A percentile compares a stretch with the other conserved stretches of the same genome.
These are phyloP conservation scores for Pelargonium hybrid DNA, from an alignment of 441 rosid species.

Conservation along the genomic window DNA sequence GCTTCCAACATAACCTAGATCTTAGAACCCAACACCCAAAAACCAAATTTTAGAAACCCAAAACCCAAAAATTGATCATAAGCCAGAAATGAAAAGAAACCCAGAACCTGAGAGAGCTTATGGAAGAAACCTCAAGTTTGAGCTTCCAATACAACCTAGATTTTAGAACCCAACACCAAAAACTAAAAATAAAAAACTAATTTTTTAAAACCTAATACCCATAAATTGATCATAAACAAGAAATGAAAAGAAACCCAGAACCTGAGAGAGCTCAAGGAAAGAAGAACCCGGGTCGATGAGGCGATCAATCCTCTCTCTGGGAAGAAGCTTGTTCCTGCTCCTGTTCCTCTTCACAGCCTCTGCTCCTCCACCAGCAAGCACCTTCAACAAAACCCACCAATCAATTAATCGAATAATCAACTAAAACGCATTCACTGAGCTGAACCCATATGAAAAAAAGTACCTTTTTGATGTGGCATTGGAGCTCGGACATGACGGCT, in stretches of 20 bases:
- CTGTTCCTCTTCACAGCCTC: slow-evolving; percentile 5
- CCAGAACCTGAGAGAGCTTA: slow-evolving; percentile 79
- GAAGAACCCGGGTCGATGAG: slow-evolving; percentile 49
- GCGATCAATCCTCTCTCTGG: slow-evolving; percentile 16
- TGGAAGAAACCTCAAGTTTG: no score
- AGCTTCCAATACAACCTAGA: no score
- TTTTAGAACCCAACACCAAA: no score
- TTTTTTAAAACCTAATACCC: no score
- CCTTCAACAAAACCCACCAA: slow-evolving; percentile 12
- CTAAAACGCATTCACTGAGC: no score
- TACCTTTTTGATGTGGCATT: neutral
- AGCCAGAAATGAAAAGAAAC: slow-evolving; percentile 10
- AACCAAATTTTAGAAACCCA: no score
- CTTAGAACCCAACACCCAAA: no score
- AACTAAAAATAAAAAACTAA: no score
- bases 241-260: slow-evolving; percentile 18
- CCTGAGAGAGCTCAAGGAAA: slow-evolving; percentile 93
- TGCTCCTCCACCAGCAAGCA: slow-evolving; percentile 12
- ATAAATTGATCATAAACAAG: neutral
- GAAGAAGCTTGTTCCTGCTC: slow-evolving; percentile 69
- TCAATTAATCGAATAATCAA: neutral
- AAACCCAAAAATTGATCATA: neutral
- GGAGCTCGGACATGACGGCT: neutral
- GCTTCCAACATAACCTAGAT: no score
- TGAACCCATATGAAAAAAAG: neutral